Evolutionary conservation across 768 basidiomycete species (phyloP).

Genomic region (Psilocybe azurescens): DNA sequence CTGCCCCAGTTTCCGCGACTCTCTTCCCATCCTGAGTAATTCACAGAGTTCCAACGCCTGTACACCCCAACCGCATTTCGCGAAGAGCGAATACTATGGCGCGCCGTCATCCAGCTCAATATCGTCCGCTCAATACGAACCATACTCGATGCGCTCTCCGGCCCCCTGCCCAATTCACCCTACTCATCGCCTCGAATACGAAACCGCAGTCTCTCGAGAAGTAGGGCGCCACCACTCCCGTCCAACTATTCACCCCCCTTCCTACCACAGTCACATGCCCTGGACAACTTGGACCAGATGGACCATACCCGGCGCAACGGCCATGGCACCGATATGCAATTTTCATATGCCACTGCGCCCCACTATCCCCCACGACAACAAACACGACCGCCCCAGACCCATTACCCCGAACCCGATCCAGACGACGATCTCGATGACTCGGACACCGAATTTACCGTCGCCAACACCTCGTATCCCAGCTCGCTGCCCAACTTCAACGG

Average conservation of each 20-base stretch:
- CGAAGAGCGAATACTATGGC: conserved; percentile 81
- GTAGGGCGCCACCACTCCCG: conserved; percentile 18
- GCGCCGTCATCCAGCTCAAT: conserved; percentile 83
- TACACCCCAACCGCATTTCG: conserved; percentile 79
- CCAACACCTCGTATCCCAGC: conserved; percentile 20
- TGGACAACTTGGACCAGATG: conserved; percentile 17
- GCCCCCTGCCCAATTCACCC: conserved; percentile 39
- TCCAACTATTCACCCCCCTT: conserved; percentile 26
- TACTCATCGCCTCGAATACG: conserved; percentile 41
- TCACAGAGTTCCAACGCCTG: conserved; percentile 75
- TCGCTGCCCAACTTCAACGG: conserved; percentile 20
- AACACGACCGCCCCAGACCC: conserved; percentile 22
- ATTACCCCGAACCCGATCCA: conserved; percentile 22
- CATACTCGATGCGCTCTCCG: conserved; percentile 64
- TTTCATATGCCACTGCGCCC: conserved; percentile 29
- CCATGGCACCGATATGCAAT: conserved; percentile 28
- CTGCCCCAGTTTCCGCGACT: neutral
- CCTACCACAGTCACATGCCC: conserved; percentile 23
- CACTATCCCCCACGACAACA: conserved; percentile 27
- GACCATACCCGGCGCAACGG: conserved; percentile 22
- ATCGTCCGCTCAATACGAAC: conserved; percentile 77
- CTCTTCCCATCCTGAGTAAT: conserved; percentile 5
- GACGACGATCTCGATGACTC: conserved; percentile 29
- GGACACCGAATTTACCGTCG: conserved; percentile 26
- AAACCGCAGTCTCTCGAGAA: conserved; percentile 39